Conservation (phyloP, 306 rosid species). For the Trichosanthes cucumerina region DNA sequence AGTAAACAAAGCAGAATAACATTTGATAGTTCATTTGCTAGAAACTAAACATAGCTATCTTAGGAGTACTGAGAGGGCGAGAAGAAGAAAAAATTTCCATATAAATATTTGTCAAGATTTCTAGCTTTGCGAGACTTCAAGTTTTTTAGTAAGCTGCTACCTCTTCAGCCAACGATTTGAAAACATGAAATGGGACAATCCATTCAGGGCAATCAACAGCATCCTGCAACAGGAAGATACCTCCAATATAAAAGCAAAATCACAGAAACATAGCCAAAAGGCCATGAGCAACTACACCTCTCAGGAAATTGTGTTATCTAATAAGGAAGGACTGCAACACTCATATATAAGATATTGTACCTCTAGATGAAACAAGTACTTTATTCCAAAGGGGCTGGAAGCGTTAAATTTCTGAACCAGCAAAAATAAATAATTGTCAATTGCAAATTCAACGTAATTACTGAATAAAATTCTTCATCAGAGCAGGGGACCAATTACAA, state of each 20-base stretch:
- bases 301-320: neutral
- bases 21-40: slow-evolving; percentile 1
- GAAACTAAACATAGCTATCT: neutral
- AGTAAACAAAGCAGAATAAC: neutral
- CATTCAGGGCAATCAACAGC: slow-evolving; percentile 98
- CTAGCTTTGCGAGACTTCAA: neutral
- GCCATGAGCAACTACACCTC: neutral
- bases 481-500: neutral
- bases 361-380: slow-evolving; percentile 91
- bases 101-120: neutral
- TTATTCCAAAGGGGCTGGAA: slow-evolving; percentile 86
- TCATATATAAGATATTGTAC: slow-evolving; percentile 21
- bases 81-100: neutral
- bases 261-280: neutral
- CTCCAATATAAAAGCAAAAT: neutral
- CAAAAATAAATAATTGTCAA: slow-evolving; percentile 7
- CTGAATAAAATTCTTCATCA: neutral
- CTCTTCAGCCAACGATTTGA: slow-evolving; percentile 88
- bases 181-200: slow-evolving; percentile 79
- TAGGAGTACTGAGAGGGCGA: neutral
- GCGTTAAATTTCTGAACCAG: slow-evolving; percentile 73
- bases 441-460: neutral
- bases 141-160: slow-evolving; percentile 19
- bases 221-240: slow-evolving; percentile 43
- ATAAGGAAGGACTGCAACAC: neutral